These are phyloP conservation scores for Cyclocybe cylindracea DNA, from an alignment of 768 basidiomycete genomes.

Conservation along the genomic window DNA sequence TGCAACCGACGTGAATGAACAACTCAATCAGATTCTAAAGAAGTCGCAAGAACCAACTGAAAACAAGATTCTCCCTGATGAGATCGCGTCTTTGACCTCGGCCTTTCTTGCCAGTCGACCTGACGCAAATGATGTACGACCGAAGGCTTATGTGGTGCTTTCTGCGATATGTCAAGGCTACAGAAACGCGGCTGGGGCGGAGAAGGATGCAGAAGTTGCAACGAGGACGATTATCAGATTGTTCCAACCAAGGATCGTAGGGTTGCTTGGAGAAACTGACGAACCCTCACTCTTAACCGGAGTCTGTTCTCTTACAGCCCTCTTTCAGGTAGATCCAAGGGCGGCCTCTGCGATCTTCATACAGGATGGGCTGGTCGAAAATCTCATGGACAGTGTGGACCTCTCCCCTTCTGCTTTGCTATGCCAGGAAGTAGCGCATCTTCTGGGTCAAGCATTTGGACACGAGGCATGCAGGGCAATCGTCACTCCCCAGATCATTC, in stretches of 20 bases:
- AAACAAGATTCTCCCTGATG: conserved; percentile 49
- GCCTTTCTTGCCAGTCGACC: conserved; percentile 53
- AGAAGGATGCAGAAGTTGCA: conserved; percentile 41
- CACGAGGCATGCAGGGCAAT: conserved; percentile 70
- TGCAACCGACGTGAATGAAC: conserved; percentile 16
- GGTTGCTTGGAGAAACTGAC: conserved; percentile 55
- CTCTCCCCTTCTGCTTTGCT: conserved; percentile 52
- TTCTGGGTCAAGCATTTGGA: conserved; percentile 76
- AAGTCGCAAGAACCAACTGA: conserved; percentile 29
- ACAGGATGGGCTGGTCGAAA: conserved; percentile 62
- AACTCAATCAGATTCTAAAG: conserved; percentile 31
- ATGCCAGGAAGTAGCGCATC: conserved; percentile 63
- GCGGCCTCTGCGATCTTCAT: conserved; percentile 66
- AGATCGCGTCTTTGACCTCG: conserved; percentile 50
- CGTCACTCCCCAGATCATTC: conserved; percentile 52
- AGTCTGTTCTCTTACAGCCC: conserved; percentile 68
- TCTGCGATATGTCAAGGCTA: conserved; percentile 68
- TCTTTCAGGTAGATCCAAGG: conserved; percentile 82
- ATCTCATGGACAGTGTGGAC: conserved; percentile 71
- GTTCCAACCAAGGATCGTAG: conserved; percentile 52
- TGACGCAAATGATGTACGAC: conserved; percentile 38
- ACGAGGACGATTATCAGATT: conserved; percentile 50
- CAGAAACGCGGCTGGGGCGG: conserved; percentile 37
- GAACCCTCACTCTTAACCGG: conserved; percentile 55
- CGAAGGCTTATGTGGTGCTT: conserved; percentile 72